These are phyloP conservation scores for Solanum hybrid DNA, from an alignment of 305 asterid genomes.

Conservation along the genomic window DNA sequence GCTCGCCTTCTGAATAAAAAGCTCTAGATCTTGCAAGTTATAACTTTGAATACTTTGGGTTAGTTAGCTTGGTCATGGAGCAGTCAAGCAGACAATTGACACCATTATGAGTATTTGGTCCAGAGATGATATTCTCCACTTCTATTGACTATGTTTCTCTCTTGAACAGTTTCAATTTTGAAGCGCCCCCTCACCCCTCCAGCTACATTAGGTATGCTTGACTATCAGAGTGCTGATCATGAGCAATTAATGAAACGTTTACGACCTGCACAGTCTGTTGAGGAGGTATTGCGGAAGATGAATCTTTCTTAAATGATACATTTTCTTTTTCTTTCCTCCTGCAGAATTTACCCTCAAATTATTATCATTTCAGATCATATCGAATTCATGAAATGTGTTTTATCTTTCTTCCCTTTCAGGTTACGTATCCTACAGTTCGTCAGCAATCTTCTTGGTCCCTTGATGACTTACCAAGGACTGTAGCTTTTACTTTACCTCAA, in stretches of 20 bases:
- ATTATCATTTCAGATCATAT: neutral
- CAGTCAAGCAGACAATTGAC: neutral
- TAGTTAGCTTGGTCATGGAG: slow-evolving; percentile 4
- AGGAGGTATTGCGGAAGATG: slow-evolving; percentile 50
- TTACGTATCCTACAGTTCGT: slow-evolving; percentile 62
- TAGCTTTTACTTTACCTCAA: slow-evolving; percentile 60
- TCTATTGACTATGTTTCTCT: neutral
- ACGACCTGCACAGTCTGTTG: slow-evolving; percentile 86
- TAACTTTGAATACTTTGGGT: neutral
- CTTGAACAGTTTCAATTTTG: slow-evolving; percentile 56
- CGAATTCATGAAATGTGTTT: neutral
- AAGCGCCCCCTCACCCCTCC: slow-evolving; percentile 97
- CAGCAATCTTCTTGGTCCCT: slow-evolving; percentile 62
- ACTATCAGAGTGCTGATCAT: slow-evolving; percentile 76
- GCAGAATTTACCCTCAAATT: neutral
- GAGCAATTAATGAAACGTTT: slow-evolving; percentile 93
- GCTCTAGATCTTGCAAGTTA: neutral
- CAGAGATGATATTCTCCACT: neutral
- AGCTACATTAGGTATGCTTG: slow-evolving; percentile 82
- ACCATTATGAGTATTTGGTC: neutral
- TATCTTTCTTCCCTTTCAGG: slow-evolving; percentile 28
- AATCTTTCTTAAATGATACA: neutral
- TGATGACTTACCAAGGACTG: slow-evolving; percentile 67
- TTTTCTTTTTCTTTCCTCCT: neutral
- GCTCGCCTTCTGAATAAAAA: neutral